Percentiles rank a stretch among this genome's conserved stretches.
phyloP scores from a whole-genome alignment of 2,329 filamentous ascomycete genomes.

The Huntiella moniliformis region DNA sequence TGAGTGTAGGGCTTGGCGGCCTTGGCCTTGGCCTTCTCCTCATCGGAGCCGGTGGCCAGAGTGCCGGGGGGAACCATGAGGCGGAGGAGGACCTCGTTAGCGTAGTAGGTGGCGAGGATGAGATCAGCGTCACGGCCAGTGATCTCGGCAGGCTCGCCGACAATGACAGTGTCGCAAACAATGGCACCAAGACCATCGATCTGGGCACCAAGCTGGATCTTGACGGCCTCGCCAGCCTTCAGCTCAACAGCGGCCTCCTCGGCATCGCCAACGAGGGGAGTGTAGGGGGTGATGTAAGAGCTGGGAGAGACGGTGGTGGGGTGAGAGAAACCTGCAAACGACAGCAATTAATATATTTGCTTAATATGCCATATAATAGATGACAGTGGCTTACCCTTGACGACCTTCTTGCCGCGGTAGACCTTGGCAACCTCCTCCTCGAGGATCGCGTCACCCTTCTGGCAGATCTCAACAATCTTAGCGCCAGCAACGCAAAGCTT shows the following conservation, averaged over 20 bases:
- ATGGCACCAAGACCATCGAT: conserved; percentile 95
- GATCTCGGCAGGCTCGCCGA: conserved; percentile 45
- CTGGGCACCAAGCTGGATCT: conserved; percentile 97
- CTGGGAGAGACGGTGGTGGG: conserved; percentile 89
- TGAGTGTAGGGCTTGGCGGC: conserved; percentile 69
- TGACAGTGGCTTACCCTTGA: conserved; percentile 47
- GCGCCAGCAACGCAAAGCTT: conserved; percentile 60
- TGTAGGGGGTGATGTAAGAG: conserved; percentile 92
- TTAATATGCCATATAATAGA: neutral
- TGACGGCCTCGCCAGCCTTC: conserved; percentile 72
- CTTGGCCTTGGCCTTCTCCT: conserved; percentile 86
- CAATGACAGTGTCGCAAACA: conserved; percentile 79
- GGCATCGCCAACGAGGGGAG: conserved; percentile 69
- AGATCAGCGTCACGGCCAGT: conserved; percentile 70
- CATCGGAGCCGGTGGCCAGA: conserved; percentile 63
- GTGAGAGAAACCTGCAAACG: conserved; percentile 56
- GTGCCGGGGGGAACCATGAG: conserved; percentile 84
- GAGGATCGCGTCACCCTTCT: conserved; percentile 86
- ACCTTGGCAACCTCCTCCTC: conserved; percentile 90
- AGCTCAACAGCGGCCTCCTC: conserved; percentile 65
- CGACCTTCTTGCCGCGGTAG: conserved; percentile 94
- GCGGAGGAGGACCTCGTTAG: conserved; percentile 83
- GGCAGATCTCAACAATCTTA: conserved; percentile 87
- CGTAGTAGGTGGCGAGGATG: conserved; percentile 77
- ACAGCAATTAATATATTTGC: conserved; percentile 4